phyloP scores from a whole-genome alignment of 805 yeast species.

The Saccharomyces paradoxus region DNA sequence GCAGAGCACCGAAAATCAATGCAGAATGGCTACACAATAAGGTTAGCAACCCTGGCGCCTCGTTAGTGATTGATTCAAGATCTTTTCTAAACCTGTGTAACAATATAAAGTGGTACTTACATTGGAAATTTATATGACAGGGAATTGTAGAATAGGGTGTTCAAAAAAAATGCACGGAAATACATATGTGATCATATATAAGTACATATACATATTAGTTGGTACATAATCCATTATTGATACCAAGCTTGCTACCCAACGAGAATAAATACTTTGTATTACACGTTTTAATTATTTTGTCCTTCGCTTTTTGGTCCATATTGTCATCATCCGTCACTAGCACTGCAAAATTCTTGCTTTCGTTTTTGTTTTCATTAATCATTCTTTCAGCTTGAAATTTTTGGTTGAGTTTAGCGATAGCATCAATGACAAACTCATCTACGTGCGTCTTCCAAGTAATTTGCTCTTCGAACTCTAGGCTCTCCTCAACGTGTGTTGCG shows the following conservation, averaged over 20 bases:
- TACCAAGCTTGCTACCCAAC: conserved; percentile 14
- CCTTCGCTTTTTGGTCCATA: conserved; percentile 53
- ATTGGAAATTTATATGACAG: conserved; percentile 6
- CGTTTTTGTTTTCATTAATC: not conserved
- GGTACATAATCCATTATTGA: not conserved
- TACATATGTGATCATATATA: not conserved
- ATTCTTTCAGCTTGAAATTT: conserved; percentile 8
- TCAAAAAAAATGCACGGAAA: not conserved
- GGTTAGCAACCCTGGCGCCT: not conserved
- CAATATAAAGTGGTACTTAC: conserved; percentile 7
- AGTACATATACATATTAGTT: not conserved
- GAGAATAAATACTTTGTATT: conserved; percentile 30
- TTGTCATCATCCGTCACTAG: conserved; percentile 68
- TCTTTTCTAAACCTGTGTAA: conserved; percentile 1
- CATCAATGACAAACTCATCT: conserved; percentile 54
- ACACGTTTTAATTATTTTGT: conserved; percentile 26
- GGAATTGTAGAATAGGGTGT: not conserved
- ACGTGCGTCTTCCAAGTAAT: conserved; percentile 62
- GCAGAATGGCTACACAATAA: not conserved
- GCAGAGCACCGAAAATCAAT: not conserved
- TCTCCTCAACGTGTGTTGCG: conserved; percentile 60
- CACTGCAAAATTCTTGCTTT: conserved; percentile 20
- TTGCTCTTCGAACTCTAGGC: conserved; percentile 62
- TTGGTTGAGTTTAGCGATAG: conserved; percentile 38
- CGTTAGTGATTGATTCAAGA: conserved; percentile 4